A percentile compares a stretch with the other conserved stretches of the same genome.
phyloP scores from a whole-genome alignment of 176 grass and related monocot genomes.

The Hordeum marinum region DNA sequence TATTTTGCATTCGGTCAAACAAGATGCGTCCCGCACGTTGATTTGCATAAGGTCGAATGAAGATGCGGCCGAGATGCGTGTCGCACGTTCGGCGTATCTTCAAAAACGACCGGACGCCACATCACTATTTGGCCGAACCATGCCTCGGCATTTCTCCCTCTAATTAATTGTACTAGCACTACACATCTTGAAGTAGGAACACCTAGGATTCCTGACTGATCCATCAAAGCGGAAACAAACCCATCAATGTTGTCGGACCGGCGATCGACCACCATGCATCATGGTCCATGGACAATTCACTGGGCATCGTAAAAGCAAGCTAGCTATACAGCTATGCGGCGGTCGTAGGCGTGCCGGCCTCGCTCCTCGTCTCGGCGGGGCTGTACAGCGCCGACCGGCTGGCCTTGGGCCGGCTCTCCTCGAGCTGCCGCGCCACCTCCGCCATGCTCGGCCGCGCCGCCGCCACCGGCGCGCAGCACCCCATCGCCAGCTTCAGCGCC shows the following conservation, averaged over 20 bases:
- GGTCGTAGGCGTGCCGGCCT: neutral
- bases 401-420: slow-evolving; percentile 56
- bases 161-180: neutral
- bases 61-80: too few species aligned
- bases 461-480: neutral
- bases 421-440: slow-evolving; percentile 10
- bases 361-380: neutral
- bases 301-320: neutral
- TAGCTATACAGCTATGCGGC: neutral
- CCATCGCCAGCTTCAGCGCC: neutral
- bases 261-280: neutral
- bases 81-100: too few species aligned
- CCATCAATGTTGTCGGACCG: neutral
- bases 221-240: neutral
- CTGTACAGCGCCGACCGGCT: slow-evolving; percentile 18
- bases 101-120: too few species aligned
- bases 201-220: slow-evolving; percentile 1
- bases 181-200: neutral
- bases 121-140: too few species aligned
- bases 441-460: neutral
- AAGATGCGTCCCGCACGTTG: too few species aligned
- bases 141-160: neutral
- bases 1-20: too few species aligned
- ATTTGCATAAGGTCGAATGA: too few species aligned
- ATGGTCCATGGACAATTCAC: neutral